Base-by-base conservation (phyloP, 1,284 basidiomycete genomes). In the Erythrobasidium hasegawianum region DNA sequence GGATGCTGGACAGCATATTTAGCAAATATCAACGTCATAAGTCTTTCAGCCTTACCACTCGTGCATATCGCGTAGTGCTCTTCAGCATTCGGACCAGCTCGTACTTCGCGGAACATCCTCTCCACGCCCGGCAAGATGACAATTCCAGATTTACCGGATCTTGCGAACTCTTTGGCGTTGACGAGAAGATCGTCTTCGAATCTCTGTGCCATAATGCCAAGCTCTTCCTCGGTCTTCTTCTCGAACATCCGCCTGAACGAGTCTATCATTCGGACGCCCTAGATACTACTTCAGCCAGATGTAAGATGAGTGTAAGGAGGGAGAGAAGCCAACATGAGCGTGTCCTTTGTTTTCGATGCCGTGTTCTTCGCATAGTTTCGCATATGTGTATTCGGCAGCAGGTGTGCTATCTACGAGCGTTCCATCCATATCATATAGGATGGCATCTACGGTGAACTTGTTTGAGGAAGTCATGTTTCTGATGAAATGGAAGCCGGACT, bases 211-310 rank as follows among this genome's bases (percentile, higher is more conserved):
- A 33, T 33, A 11, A 33, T 33, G 33, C 33, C 33, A 5, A n/a
- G 45, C 22, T 47, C n/a, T 24, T 47, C 45, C 14, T 47, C 45
- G 45, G n/a, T 47, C 22, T n/a, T 24, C n/a, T 47, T 47, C 45
- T n/a, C n/a, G 45, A 47, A 47, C 45, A n/a, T 18, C 22, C n/a
- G 45, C 45, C 22, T 47, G n/a, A 47, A 18, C n/a, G n/a, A 18
- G 14, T 47, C 45, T n/a, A n/a, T 47, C 45, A 47, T 47, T 47
- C 45, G 45, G 45, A 47, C 45, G 45, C 45, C 45, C 45, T 47
- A 16, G 45, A n/a, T 4, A 4, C 5, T 8, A 24, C 4, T 24
- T 4, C 4, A n/a, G 45, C 16, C 22, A 47, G n/a, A n/a, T n/a
- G 45, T 47, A 24, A 47, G n/a, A 24, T 4, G 22, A 4, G 8